A percentile compares a stretch with the other conserved stretches of the same genome.
phyloP scores from a whole-genome alignment of 176 grass and related monocot genomes.

The Zoysia pacifica region DNA sequence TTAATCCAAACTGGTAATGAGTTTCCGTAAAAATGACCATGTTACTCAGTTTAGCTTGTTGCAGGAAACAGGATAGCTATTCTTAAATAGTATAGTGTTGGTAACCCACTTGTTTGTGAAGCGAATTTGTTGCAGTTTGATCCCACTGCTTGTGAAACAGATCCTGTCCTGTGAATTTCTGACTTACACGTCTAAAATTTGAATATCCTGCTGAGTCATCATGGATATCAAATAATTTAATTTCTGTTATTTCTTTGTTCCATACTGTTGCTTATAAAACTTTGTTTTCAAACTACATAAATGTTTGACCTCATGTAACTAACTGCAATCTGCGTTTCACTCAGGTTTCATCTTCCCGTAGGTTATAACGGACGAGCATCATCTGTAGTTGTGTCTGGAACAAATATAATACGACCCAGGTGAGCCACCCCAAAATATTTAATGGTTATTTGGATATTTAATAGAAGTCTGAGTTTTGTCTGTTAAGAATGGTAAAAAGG shows the following conservation, averaged over 20 bases:
- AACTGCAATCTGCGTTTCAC: constrained; percentile 8
- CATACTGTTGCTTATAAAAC: constrained; percentile 25
- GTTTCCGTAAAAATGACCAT: neutral
- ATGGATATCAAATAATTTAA: neutral
- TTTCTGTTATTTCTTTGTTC: constrained; percentile 11
- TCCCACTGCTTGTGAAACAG: neutral
- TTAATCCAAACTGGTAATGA: constrained; percentile 84
- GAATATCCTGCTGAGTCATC: constrained; percentile 8
- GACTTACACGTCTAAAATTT: neutral
- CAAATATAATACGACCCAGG: constrained; percentile 89
- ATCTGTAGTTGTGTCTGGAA: constrained; percentile 90
- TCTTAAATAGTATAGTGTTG: neutral
- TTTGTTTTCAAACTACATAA: neutral
- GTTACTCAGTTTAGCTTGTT: neutral
- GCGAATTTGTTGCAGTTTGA: neutral
- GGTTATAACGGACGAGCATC: constrained; percentile 91
- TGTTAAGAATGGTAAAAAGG: neutral
- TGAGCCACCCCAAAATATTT: constrained; percentile 37
- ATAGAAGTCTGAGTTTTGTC: neutral
- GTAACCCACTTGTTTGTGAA: neutral
- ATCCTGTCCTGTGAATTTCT: neutral
- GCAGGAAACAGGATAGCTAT: neutral
- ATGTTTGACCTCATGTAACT: neutral
- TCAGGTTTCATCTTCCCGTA: constrained; percentile 94
- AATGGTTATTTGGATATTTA: neutral